These are phyloP conservation scores for Bruguiera gymnorhiza DNA, from an alignment of 345 rosid genomes.

Conservation along the genomic window DNA sequence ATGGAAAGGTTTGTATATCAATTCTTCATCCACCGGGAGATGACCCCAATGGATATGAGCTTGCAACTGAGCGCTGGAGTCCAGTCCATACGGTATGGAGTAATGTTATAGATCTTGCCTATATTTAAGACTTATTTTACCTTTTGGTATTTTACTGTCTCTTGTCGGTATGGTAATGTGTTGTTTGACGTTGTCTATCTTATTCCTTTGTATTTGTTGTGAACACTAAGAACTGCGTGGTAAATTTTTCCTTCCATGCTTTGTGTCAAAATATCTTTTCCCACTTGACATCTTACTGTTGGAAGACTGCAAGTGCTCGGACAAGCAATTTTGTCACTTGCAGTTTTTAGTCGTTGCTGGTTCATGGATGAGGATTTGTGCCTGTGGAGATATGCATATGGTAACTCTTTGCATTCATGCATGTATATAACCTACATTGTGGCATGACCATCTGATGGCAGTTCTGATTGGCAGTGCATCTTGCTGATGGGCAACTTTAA, in stretches of 20 bases:
- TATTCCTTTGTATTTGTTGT: neutral
- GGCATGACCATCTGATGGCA: conserved; percentile 34
- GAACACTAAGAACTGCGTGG: neutral
- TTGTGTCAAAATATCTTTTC: conserved; percentile 1
- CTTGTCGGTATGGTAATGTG: neutral
- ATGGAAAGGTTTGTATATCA: conserved; percentile 83
- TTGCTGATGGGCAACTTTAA: conserved; percentile 29
- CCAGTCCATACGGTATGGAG: conserved; percentile 77
- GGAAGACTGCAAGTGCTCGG: conserved; percentile 15
- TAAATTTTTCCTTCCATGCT: neutral
- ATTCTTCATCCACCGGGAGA: conserved; percentile 94
- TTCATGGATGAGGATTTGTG: conserved; percentile 15
- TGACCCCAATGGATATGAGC: conserved; percentile 96
- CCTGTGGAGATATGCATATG: conserved; percentile 16
- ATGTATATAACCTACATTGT: conserved; percentile 20
- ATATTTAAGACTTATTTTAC: too few relatives aligned
- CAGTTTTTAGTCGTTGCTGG: conserved; percentile 11
- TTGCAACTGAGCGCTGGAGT: conserved; percentile 79
- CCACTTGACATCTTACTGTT: conserved; percentile 1
- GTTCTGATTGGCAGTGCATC: conserved; percentile 37
- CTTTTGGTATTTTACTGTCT: neutral
- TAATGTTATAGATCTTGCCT: neutral
- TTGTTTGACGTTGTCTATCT: neutral
- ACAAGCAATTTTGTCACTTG: conserved; percentile 15
- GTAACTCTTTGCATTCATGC: conserved; percentile 29